Evolutionary conservation across 2,329 filamentous ascomycete species (phyloP).

Genomic region (Cryoendolithus antarcticus): DNA sequence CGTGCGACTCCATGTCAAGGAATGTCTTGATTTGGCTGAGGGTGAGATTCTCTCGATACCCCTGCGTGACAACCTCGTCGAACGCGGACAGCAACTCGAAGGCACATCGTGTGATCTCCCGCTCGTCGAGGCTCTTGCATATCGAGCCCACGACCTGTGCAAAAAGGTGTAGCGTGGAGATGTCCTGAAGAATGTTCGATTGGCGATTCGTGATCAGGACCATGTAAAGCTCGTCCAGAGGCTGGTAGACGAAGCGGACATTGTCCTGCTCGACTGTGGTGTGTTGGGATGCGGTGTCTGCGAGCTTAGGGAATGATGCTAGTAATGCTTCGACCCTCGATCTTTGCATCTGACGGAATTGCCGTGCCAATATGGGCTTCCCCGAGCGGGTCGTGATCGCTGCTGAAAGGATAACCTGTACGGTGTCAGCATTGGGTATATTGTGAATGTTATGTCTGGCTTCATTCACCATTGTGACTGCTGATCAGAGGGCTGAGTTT

Average conservation of each 20-base stretch:
- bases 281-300: slow-evolving; percentile 90
- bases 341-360: slow-evolving; percentile 95
- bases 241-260: slow-evolving; percentile 98
- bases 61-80: slow-evolving; percentile 89
- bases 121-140: slow-evolving; percentile 90
- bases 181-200: slow-evolving; percentile 98
- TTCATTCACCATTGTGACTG: too few species aligned
- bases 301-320: slow-evolving; percentile 93
- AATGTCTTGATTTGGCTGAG: slow-evolving; percentile 98
- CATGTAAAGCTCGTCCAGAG: slow-evolving; percentile 98
- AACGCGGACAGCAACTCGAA: slow-evolving; percentile 95
- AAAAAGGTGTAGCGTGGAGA: slow-evolving; percentile 94
- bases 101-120: slow-evolving; percentile 87
- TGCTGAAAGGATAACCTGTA: slow-evolving; percentile 89
- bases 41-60: slow-evolving; percentile 91
- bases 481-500: too few species aligned
- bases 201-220: slow-evolving; percentile 98
- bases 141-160: slow-evolving; percentile 94
- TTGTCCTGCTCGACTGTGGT: slow-evolving; percentile 98
- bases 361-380: slow-evolving; percentile 93
- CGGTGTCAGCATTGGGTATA: slow-evolving; percentile 3
- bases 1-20: slow-evolving; percentile 97
- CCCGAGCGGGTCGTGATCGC: slow-evolving; percentile 98
- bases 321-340: slow-evolving; percentile 93
- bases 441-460: too few species aligned